Evolutionary conservation across 2,329 filamentous ascomycete genomes (phyloP).

Genomic region (Apiospora saccharicola): DNA sequence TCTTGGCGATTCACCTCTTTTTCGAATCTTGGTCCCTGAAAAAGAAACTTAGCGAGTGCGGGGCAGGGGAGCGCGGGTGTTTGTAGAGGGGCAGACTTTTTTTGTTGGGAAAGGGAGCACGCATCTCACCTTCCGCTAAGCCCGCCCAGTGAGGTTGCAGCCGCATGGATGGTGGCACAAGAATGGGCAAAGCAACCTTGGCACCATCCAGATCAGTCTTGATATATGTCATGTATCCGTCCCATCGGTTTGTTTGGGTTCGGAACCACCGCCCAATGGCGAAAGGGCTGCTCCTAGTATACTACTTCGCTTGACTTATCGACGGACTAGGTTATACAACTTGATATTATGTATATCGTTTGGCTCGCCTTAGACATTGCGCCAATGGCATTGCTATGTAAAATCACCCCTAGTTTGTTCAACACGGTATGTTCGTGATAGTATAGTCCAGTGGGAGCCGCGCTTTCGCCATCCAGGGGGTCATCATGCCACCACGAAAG

Average conservation of each 20-base stretch:
- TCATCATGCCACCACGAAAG: not conserved
- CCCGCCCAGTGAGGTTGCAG: not conserved
- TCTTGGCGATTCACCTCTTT: slow-evolving; percentile 8
- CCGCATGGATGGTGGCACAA: slow-evolving; percentile 21
- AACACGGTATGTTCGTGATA: no score
- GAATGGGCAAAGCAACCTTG: not conserved
- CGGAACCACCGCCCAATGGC: not conserved
- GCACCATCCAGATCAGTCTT: not conserved
- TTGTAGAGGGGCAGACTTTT: slow-evolving; percentile 20
- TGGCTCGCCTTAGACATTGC: no score
- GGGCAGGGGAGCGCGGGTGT: not conserved
- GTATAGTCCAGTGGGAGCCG: no score
- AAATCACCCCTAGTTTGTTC: no score
- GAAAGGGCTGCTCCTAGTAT: no score
- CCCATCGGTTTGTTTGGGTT: not conserved
- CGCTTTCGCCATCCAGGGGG: not conserved
- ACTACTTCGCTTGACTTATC: no score
- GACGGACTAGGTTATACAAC: no score
- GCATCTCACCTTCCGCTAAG: slow-evolving; percentile 14
- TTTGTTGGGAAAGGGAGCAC: slow-evolving; percentile 22
- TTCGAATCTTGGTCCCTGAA: slow-evolving; percentile 15
- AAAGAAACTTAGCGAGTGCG: slow-evolving; percentile 17
- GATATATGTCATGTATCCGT: not conserved
- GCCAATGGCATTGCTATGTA: no score
- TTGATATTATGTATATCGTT: no score